Conservation (phyloP, 1,139 yeast genomes). For the Torulaspora globosa region DNA sequence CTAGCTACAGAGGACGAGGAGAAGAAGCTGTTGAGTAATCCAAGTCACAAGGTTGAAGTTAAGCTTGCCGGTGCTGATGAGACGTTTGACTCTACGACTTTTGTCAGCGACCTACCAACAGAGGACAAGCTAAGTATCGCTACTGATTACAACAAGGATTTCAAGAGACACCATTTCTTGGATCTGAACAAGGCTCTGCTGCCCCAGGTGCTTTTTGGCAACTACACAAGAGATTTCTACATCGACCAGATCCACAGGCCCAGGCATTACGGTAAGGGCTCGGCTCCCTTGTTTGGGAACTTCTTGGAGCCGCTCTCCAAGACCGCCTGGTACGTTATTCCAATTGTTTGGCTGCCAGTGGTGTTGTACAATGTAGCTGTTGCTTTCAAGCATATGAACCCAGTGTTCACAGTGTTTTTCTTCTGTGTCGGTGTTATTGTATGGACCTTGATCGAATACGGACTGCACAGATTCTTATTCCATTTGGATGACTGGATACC, state of each 20-base stretch:
- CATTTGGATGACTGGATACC: constrained; percentile 87
- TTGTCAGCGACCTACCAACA: constrained; percentile 60
- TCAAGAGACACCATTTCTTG: constrained; percentile 72
- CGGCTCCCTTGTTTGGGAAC: constrained; percentile 83
- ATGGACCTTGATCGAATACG: constrained; percentile 90
- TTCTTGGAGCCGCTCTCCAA: constrained; percentile 65
- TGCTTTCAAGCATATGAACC: constrained; percentile 41
- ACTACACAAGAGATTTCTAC: constrained; percentile 81
- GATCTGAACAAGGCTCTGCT: constrained; percentile 80
- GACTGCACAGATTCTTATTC: constrained; percentile 85
- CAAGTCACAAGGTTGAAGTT: constrained; percentile 42
- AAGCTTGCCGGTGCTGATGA: constrained; percentile 34
- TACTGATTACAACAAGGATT: constrained; percentile 74
- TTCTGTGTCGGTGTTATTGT: constrained; percentile 68
- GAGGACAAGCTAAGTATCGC: constrained; percentile 67
- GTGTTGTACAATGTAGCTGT: constrained; percentile 50
- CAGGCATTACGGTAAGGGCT: constrained; percentile 85
- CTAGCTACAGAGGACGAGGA: constrained; percentile 63
- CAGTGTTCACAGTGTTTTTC: constrained; percentile 37
- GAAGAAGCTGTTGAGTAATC: constrained; percentile 45
- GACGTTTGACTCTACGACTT: constrained; percentile 46
- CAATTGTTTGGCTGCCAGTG: constrained; percentile 82
- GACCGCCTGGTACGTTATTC: constrained; percentile 81
- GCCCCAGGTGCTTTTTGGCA: constrained; percentile 68
- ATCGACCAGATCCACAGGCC: constrained; percentile 96